These are phyloP conservation scores for Mycena kentingensis DNA, from an alignment of 768 basidiomycete genomes.

Conservation along the genomic window DNA sequence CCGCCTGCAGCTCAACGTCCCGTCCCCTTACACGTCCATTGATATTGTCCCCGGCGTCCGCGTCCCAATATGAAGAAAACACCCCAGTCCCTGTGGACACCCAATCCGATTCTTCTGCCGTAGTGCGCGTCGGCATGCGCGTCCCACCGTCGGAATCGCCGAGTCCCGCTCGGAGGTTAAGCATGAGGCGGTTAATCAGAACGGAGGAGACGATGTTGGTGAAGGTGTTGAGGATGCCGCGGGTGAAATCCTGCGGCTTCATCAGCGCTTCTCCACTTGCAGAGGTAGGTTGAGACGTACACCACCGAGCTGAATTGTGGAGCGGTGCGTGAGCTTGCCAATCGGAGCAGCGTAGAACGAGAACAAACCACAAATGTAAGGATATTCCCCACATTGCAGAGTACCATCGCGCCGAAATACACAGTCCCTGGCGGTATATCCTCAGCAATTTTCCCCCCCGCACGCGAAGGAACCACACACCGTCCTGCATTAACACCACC, in stretches of 20 bases:
- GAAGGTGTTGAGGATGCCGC: neutral
- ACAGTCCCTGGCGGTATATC: neutral
- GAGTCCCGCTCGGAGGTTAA: neutral
- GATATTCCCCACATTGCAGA: slow-evolving; percentile 1
- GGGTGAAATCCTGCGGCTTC: neutral
- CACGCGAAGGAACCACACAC: neutral
- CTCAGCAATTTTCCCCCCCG: neutral
- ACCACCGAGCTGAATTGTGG: neutral
- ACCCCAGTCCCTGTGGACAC: too few species aligned
- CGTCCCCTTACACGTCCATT: too few species aligned
- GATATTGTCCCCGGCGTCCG: too few species aligned
- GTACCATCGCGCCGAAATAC: neutral
- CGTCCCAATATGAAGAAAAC: too few species aligned
- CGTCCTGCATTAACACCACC: neutral
- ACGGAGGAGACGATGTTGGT: neutral
- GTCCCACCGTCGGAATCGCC: too few species aligned
- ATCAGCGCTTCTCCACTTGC: neutral
- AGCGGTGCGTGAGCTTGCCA: neutral
- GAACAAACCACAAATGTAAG: neutral
- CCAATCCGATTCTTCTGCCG: too few species aligned
- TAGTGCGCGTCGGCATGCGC: too few species aligned
- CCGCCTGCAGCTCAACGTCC: too few species aligned
- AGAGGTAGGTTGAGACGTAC: neutral
- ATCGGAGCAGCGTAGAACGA: neutral
- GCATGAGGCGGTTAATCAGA: neutral